Evolutionary conservation across 805 yeast genomes (phyloP).

Genomic region (Candida multigemmis): DNA sequence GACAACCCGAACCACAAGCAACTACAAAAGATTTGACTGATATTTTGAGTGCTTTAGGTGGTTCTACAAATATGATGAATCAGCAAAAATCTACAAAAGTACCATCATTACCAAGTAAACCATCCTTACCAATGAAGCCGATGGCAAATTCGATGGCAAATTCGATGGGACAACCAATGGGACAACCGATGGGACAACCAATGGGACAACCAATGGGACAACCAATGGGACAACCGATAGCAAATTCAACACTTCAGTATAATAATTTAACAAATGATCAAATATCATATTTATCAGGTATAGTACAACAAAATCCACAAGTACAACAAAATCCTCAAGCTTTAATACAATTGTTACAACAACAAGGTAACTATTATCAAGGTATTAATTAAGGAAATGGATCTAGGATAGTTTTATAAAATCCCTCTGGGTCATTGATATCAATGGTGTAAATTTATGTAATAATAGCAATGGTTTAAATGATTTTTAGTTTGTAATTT

Average conservation of each 20-base stretch:
- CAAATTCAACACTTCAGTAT: conserved; percentile 4
- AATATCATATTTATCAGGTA: conserved; percentile 5
- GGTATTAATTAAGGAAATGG: too few species aligned
- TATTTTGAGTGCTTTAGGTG: conserved; percentile 17
- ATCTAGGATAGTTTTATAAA: too few species aligned
- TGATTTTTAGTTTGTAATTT: too few species aligned
- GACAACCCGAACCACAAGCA: conserved; percentile 1
- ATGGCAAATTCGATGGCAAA: too few species aligned
- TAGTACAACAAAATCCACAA: conserved; percentile 10
- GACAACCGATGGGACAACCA: background rate
- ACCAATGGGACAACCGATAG: background rate
- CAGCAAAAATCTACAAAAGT: background rate
- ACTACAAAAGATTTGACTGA: conserved; percentile 9
- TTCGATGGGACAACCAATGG: background rate
- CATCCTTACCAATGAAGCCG: conserved; percentile 1
- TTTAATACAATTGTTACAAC: conserved; percentile 5
- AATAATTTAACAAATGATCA: conserved; percentile 5
- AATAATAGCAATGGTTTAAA: too few species aligned
- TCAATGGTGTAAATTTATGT: too few species aligned
- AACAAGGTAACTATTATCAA: conserved; percentile 2
- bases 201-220: conserved; percentile 1
- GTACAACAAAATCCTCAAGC: conserved; percentile 6
- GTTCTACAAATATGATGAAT: conserved; percentile 2
- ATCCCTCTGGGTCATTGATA: too few species aligned
- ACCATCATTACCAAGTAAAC: background rate